phyloP scores from a whole-genome alignment of 768 basidiomycete species.

The Cubamyces sp. region DNA sequence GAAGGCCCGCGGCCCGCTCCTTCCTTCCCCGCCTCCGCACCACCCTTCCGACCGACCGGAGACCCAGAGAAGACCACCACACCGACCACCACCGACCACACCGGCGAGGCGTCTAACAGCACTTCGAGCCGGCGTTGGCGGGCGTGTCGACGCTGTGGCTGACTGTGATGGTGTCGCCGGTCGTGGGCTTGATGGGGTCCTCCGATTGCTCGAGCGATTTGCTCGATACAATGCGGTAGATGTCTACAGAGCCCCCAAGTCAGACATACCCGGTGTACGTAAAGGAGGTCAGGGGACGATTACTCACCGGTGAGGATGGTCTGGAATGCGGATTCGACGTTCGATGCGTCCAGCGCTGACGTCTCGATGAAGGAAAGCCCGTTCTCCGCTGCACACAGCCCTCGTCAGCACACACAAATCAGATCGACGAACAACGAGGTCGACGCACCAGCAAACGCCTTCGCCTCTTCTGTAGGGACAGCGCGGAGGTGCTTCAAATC shows the following conservation, averaged over 20 bases:
- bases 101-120: slow-evolving; percentile 50
- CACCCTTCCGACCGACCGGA: neutral
- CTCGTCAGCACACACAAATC: neutral
- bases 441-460: slow-evolving; percentile 79
- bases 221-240: slow-evolving; percentile 96
- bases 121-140: slow-evolving; percentile 59
- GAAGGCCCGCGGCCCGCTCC: neutral
- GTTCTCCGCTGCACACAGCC: slow-evolving; percentile 69
- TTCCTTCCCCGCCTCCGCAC: neutral
- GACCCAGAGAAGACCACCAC: neutral
- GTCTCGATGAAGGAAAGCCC: slow-evolving; percentile 96
- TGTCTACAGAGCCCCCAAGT: slow-evolving; percentile 56
- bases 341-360: slow-evolving; percentile 98
- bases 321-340: slow-evolving; percentile 98
- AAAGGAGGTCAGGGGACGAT: slow-evolving; percentile 32
- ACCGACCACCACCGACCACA: neutral
- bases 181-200: slow-evolving; percentile 76
- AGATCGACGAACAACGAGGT: neutral
- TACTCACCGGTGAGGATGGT: slow-evolving; percentile 83
- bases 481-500: slow-evolving; percentile 98
- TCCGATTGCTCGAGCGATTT: slow-evolving; percentile 89
- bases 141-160: slow-evolving; percentile 71
- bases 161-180: slow-evolving; percentile 85
- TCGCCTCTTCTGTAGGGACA: slow-evolving; percentile 97
- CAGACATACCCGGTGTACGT: neutral